Percentiles rank a stretch among this genome's conserved stretches.
phyloP scores from a whole-genome alignment of 129 eudicot genomes.

The Artemisia tridentata region DNA sequence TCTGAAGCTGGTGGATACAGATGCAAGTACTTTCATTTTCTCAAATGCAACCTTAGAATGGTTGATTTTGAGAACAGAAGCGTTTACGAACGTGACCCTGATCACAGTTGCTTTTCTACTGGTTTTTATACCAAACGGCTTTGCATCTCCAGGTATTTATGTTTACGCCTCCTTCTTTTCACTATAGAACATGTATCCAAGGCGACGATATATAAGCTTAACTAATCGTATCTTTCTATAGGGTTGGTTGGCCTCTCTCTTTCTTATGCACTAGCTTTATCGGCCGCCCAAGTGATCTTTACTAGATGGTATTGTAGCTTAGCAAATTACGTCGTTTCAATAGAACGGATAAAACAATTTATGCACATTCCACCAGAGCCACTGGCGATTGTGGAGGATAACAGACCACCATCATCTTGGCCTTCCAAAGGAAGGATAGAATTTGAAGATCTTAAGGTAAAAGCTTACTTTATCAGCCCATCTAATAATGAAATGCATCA shows the following conservation, averaged over 20 bases:
- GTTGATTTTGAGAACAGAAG: constrained; percentile 53
- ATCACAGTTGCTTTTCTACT: too few relatives aligned
- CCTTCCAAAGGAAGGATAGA: constrained; percentile 30
- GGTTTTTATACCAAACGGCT: neutral
- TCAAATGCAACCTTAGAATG: constrained; percentile 77
- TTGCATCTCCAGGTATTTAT: constrained; percentile 58
- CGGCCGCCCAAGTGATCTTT: constrained; percentile 61
- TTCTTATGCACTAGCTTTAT: constrained; percentile 67
- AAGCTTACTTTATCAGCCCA: constrained; percentile 30
- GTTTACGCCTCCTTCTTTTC: constrained; percentile 37
- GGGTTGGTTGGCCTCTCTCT: constrained; percentile 87
- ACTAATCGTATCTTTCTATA: constrained; percentile 16
- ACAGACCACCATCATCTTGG: constrained; percentile 73
- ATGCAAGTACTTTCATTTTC: constrained; percentile 40
- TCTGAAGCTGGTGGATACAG: too few relatives aligned
- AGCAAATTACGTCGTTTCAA: constrained; percentile 59
- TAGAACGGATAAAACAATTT: constrained; percentile 29
- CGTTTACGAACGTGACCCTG: too few relatives aligned
- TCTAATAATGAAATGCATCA: neutral
- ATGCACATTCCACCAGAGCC: constrained; percentile 22
- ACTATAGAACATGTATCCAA: neutral
- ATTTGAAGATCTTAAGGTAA: neutral
- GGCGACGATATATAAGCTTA: neutral
- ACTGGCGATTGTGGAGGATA: constrained; percentile 55
- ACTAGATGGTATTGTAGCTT: constrained; percentile 67